A percentile compares a stretch with the other conserved stretches of the same genome.
phyloP scores from a whole-genome alignment of 441 rosid genomes.

The Arabidopsis hybrid region DNA sequence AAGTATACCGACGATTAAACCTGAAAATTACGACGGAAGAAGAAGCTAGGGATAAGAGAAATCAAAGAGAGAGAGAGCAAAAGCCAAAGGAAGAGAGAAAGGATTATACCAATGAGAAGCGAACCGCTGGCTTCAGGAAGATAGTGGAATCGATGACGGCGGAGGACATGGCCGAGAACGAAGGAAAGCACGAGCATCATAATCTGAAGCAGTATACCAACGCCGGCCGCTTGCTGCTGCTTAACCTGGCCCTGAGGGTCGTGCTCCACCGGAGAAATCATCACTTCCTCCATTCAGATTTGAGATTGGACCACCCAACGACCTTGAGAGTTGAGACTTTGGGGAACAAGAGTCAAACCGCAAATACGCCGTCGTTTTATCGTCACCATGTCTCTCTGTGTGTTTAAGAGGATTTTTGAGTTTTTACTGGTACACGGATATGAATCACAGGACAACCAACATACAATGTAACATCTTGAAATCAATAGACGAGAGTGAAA shows the following conservation, averaged over 20 bases:
- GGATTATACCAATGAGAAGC: conserved; percentile 74
- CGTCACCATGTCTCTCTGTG: not conserved
- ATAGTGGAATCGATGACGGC: conserved; percentile 92
- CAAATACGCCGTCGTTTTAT: conserved; percentile 5
- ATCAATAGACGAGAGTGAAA: too few species aligned
- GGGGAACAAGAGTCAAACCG: conserved; percentile 3
- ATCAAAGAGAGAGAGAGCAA: not conserved
- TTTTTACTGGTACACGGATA: too few species aligned
- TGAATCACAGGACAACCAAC: too few species aligned
- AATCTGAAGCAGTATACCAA: conserved; percentile 95
- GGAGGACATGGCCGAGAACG: conserved; percentile 96
- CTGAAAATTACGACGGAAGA: conserved; percentile 46
- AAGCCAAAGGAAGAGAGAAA: not conserved
- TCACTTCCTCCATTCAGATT: conserved; percentile 44
- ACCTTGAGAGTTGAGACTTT: conserved; percentile 1
- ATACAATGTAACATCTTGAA: too few species aligned
- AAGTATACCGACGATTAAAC: conserved; percentile 82
- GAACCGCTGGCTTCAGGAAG: conserved; percentile 99
- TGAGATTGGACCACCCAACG: conserved; percentile 6
- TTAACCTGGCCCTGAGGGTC: conserved; percentile 62
- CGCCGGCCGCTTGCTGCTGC: conserved; percentile 98
- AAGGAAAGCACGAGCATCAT: conserved; percentile 99
- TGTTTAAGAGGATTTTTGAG: too few species aligned
- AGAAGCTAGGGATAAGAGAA: not conserved
- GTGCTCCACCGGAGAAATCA: conserved; percentile 52